Percentiles rank a stretch among this genome's conserved stretches.
Conservation (phyloP, 2,329 filamentous ascomycete genomes). For the Drechslerella coelobrocha region DNA sequence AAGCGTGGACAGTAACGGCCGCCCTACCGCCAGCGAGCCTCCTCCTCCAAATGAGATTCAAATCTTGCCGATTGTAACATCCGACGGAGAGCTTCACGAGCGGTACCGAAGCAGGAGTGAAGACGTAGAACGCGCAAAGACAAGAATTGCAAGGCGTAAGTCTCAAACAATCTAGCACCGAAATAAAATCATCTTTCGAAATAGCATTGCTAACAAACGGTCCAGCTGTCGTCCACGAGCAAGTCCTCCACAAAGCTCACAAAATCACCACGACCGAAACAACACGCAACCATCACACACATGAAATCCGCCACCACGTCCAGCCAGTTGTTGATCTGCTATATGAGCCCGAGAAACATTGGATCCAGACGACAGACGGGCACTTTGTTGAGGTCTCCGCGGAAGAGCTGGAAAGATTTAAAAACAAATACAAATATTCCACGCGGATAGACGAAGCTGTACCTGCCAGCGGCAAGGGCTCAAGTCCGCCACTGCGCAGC, state of each 20-base stretch:
- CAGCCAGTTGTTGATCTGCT: conserved; percentile 30
- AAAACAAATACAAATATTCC: conserved; percentile 36
- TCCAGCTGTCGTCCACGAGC: conserved; percentile 44
- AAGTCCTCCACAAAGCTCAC: conserved; percentile 26
- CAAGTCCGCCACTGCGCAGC: conserved; percentile 20
- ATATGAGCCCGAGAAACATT: conserved; percentile 41
- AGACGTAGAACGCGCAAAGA: conserved; percentile 18
- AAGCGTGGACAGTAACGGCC: conserved; percentile 24
- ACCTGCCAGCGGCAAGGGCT: conserved; percentile 6
- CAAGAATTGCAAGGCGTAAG: conserved; percentile 19
- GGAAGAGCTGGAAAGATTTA: conserved; percentile 41
- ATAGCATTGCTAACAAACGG: no score
- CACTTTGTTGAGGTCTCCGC: conserved; percentile 39
- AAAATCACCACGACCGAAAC: conserved; percentile 43
- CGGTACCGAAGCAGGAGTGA: conserved; percentile 23
- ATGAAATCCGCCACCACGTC: conserved; percentile 44
- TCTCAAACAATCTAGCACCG: not conserved
- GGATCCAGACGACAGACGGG: conserved; percentile 41
- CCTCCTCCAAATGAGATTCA: conserved; percentile 30
- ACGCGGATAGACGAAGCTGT: conserved; percentile 44
- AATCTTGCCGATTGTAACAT: conserved; percentile 34
- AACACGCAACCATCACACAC: conserved; percentile 40
- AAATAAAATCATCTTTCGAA: no score
- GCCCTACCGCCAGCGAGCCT: conserved; percentile 15
- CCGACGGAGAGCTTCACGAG: conserved; percentile 44